These are phyloP conservation scores for Phytopythium delawarense DNA, from an alignment of 352 stramenopile species.

Conservation along the genomic window DNA sequence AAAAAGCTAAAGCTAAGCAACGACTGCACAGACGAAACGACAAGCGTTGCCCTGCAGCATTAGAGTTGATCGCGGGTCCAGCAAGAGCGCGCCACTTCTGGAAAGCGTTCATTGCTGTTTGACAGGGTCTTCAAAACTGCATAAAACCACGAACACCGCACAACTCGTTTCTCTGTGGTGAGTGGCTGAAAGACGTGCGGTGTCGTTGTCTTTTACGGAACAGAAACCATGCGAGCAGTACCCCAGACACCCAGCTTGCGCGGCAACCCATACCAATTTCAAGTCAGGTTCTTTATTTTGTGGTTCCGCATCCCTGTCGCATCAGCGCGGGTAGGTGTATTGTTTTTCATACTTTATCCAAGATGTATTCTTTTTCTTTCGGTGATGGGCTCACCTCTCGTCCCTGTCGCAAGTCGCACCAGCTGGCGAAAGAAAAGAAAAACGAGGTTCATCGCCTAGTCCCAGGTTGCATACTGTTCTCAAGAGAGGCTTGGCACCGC, in stretches of 20 bases:
- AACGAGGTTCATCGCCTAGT: background rate
- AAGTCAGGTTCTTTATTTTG: slow-evolving; percentile 13
- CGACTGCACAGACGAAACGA: too few species aligned
- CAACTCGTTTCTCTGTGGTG: background rate
- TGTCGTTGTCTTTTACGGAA: too few species aligned
- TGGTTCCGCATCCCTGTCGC: background rate
- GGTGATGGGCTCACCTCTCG: background rate
- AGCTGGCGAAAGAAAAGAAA: background rate
- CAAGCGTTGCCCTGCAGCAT: too few species aligned
- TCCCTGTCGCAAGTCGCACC: background rate
- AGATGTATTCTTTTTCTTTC: slow-evolving; percentile 11
- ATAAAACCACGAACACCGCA: too few species aligned
- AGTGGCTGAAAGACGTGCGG: background rate
- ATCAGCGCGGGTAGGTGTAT: background rate
- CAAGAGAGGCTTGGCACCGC: background rate
- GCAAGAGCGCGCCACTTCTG: too few species aligned
- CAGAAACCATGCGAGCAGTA: background rate
- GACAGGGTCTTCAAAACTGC: too few species aligned
- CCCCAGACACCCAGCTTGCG: background rate
- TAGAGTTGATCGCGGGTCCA: too few species aligned
- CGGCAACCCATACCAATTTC: background rate
- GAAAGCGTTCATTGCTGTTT: too few species aligned
- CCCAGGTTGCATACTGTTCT: slow-evolving; percentile 1
- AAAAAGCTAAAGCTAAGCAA: too few species aligned
- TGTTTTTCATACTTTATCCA: slow-evolving; percentile 2